phyloP scores from a whole-genome alignment of 225 moss, liverwort and hornwort species.

The Rhytidiadelphus loreus region DNA sequence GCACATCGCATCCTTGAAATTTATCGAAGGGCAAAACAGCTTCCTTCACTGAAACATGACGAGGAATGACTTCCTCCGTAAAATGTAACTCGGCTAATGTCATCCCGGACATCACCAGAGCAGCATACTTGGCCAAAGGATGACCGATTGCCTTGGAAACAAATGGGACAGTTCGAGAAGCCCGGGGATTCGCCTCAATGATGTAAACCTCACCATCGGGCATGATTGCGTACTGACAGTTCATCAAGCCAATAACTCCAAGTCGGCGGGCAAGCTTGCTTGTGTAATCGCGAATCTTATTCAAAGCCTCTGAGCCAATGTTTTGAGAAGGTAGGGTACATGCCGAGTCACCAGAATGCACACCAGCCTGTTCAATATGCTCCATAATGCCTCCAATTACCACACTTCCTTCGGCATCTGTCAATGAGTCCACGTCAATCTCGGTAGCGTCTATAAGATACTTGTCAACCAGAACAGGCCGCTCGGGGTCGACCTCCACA shows the following conservation, averaged over 20 bases:
- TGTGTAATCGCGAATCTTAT: conserved; percentile 64
- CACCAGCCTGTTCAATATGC: conserved; percentile 97
- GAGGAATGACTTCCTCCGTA: conserved; percentile 67
- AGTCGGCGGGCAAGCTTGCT: conserved; percentile 74
- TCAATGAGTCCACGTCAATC: conserved; percentile 86
- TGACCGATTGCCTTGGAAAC: conserved; percentile 99
- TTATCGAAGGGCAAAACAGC: conserved; percentile 95
- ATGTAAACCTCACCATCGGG: conserved; percentile 71
- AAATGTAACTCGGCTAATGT: conserved; percentile 54
- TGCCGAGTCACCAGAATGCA: conserved; percentile 97
- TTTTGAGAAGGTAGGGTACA: conserved; percentile 82
- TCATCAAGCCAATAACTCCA: conserved; percentile 87
- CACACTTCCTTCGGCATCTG: conserved; percentile 68
- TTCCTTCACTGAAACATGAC: conserved; percentile 92
- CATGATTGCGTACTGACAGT: conserved; percentile 92
- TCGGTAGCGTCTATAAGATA: conserved; percentile 89
- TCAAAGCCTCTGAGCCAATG: conserved; percentile 29
- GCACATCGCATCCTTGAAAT: conserved; percentile 96
- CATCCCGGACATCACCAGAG: conserved; percentile 85
- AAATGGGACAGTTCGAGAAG: conserved; percentile 95
- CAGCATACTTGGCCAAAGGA: conserved; percentile 91
- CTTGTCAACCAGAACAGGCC: conserved; percentile 91
- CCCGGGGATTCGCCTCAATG: conserved; percentile 91
- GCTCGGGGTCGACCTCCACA: conserved; percentile 93
- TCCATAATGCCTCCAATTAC: conserved; percentile 99